A percentile compares a stretch with the other conserved stretches of the same genome.
phyloP scores from a whole-genome alignment of 1,139 yeast species.

The Lodderomyces theae region DNA sequence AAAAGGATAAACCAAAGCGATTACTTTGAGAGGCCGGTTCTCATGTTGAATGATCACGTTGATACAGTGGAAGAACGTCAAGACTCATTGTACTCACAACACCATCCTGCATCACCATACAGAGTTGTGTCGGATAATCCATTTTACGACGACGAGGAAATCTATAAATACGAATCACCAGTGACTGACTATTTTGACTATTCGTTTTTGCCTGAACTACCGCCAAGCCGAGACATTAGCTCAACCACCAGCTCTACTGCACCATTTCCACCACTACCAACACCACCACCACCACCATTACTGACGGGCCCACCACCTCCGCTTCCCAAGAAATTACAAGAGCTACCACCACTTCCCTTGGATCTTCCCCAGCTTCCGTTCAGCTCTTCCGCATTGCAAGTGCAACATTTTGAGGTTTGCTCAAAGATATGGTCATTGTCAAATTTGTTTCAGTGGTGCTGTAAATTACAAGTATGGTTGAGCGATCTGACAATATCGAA shows the following conservation, averaged over 20 bases:
- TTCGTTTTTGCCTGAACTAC: slow-evolving; percentile 43
- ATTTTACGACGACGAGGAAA: slow-evolving; percentile 24
- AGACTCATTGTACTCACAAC: neutral
- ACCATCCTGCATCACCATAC: slow-evolving; percentile 15
- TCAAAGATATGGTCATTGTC: slow-evolving; percentile 37
- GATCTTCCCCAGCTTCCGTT: slow-evolving; percentile 61
- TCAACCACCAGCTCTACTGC: slow-evolving; percentile 2
- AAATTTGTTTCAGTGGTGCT: slow-evolving; percentile 50
- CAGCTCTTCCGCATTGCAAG: slow-evolving; percentile 47
- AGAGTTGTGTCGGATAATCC: slow-evolving; percentile 16
- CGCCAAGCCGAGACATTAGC: slow-evolving; percentile 13
- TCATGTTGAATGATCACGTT: neutral
- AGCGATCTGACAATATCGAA: slow-evolving; percentile 50
- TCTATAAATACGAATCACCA: slow-evolving; percentile 21
- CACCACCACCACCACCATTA: slow-evolving; percentile 5
- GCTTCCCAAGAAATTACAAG: slow-evolving; percentile 16
- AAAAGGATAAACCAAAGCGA: slow-evolving; percentile 15
- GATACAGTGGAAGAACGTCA: neutral
- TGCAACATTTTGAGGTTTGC: slow-evolving; percentile 45
- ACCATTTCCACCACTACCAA: slow-evolving; percentile 1
- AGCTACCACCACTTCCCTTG: slow-evolving; percentile 50
- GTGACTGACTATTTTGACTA: slow-evolving; percentile 36
- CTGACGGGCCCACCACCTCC: slow-evolving; percentile 4
- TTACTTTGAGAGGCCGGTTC: neutral
- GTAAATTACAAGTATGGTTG: slow-evolving; percentile 48